Percentiles rank a stretch among this genome's conserved stretches.
phyloP scores from a whole-genome alignment of 2,329 filamentous ascomycete genomes.

The Penicillium sp. region DNA sequence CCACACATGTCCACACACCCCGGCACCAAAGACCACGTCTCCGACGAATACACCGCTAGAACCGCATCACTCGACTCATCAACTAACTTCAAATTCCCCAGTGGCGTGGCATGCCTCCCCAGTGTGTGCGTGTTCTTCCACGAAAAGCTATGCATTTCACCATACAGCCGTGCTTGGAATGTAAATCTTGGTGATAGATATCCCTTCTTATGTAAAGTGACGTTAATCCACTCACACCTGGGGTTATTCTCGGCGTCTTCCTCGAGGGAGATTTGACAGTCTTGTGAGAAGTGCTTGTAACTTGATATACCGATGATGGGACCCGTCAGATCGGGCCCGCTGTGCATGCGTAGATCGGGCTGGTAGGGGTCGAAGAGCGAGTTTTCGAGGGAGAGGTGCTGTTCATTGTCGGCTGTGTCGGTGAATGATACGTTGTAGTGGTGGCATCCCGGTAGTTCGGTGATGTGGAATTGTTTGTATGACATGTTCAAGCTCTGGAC shows the following conservation, averaged over 20 bases:
- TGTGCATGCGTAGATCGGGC: slow-evolving; percentile 9
- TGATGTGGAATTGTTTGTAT: slow-evolving; percentile 10
- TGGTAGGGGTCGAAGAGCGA: neutral
- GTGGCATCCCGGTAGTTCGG: slow-evolving; percentile 9
- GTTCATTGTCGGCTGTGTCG: neutral
- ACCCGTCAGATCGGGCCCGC: neutral
- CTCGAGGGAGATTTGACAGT: slow-evolving; percentile 10
- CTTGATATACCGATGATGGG: slow-evolving; percentile 7
- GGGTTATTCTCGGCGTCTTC: neutral
- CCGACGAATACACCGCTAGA: slow-evolving; percentile 15
- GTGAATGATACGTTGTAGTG: slow-evolving; percentile 7
- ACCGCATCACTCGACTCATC: slow-evolving; percentile 10
- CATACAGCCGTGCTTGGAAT: neutral
- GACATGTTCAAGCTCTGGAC: neutral
- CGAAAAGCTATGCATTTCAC: neutral
- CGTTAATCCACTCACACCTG: neutral
- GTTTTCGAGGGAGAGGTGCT: slow-evolving; percentile 15
- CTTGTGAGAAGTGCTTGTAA: slow-evolving; percentile 9
- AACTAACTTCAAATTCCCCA: slow-evolving; percentile 15
- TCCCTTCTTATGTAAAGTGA: slow-evolving; percentile 8
- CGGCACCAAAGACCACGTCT: slow-evolving; percentile 7
- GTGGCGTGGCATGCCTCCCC: slow-evolving; percentile 5
- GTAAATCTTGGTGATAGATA: slow-evolving; percentile 5
- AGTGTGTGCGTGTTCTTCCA: slow-evolving; percentile 17
- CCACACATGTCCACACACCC: slow-evolving; percentile 12